Conservation (phyloP, 2,329 filamentous ascomycete genomes). For the Diaporthe sp. region DNA sequence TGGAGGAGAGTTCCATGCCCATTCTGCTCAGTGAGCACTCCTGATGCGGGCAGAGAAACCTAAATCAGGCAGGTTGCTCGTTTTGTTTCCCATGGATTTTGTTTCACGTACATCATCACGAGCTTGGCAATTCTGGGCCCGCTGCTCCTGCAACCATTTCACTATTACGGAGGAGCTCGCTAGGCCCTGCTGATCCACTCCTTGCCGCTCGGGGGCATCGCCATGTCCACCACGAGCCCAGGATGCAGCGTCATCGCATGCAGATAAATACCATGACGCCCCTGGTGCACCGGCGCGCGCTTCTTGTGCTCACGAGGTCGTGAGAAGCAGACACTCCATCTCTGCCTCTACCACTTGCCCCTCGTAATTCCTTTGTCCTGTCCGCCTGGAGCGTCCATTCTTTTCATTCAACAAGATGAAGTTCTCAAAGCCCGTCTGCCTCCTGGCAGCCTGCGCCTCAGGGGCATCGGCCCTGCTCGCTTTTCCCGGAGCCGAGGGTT, state of each 20-base stretch:
- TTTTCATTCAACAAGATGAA: conserved; percentile 13
- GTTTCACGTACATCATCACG: conserved; percentile 18
- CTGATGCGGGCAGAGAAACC: not conserved
- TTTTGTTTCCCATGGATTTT: conserved; percentile 9
- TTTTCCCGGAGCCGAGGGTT: conserved; percentile 26
- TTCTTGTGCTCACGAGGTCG: not conserved
- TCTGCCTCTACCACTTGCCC: not conserved
- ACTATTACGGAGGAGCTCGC: conserved; percentile 23
- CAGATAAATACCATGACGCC: conserved; percentile 6
- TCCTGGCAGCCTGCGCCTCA: conserved; percentile 5
- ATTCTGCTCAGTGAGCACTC: conserved; percentile 2
- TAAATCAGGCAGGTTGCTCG: conserved; percentile 14
- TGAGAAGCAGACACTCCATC: not conserved
- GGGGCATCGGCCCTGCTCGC: conserved; percentile 19
- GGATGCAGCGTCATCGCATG: not conserved
- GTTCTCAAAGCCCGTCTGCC: conserved; percentile 12
- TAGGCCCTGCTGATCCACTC: conserved; percentile 5
- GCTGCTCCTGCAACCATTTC: not conserved
- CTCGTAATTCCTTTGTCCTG: not conserved
- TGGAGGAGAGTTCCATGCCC: not conserved
- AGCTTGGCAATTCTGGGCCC: conserved; percentile 14
- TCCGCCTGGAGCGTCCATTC: conserved; percentile 18
- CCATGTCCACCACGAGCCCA: not conserved
- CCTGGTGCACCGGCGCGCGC: not conserved
- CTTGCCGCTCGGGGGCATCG: conserved; percentile 6